phyloP scores from a whole-genome alignment of 73 alveolate species.

The Tetrahymena borealis region DNA sequence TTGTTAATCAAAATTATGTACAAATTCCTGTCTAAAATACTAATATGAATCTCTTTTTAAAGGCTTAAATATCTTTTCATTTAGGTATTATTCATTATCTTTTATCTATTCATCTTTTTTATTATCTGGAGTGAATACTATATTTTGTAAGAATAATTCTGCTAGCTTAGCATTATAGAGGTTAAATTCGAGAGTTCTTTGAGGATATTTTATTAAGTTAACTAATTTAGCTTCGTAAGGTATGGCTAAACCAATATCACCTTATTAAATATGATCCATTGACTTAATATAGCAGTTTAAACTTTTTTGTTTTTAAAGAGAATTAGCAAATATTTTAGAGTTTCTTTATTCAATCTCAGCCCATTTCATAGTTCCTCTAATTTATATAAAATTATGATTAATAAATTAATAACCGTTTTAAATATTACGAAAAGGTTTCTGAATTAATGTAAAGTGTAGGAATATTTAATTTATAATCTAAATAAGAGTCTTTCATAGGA shows the following conservation, averaged over 20 bases:
- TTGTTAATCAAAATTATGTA: background rate
- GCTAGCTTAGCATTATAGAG: background rate
- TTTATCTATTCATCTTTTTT: background rate
- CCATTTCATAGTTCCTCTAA: background rate
- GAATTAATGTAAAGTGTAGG: background rate
- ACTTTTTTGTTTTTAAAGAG: background rate
- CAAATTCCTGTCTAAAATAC: background rate
- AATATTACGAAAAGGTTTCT: background rate
- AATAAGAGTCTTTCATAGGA: background rate
- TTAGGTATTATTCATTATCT: background rate
- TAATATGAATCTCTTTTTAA: background rate
- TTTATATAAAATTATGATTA: background rate
- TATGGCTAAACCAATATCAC: background rate
- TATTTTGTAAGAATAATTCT: background rate
- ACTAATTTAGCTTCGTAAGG: background rate
- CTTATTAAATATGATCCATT: background rate
- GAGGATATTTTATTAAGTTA: background rate
- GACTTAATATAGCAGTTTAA: background rate
- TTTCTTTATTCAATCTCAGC: background rate
- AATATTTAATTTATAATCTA: background rate
- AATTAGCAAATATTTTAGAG: background rate
- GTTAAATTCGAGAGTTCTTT: background rate
- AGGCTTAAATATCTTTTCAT: background rate
- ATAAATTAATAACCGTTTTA: background rate
- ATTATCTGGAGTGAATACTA: background rate